Conservation (phyloP, 345 rosid genomes). For the Murraya koenigii region DNA sequence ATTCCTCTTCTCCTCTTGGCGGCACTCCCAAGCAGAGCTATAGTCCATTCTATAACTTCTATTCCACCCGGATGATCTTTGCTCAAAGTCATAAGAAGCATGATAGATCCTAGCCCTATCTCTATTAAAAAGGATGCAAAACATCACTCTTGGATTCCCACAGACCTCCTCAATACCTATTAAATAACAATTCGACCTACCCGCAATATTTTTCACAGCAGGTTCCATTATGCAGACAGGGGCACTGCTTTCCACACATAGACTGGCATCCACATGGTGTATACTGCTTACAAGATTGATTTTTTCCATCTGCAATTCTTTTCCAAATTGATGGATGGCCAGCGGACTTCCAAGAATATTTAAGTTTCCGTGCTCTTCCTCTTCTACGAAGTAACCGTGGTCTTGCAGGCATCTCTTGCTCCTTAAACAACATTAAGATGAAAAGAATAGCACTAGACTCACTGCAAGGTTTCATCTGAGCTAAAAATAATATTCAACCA, state of each 20-base stretch:
- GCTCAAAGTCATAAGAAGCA: background rate
- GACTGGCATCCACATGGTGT: constrained; percentile 89
- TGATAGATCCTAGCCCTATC: background rate
- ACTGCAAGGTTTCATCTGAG: background rate
- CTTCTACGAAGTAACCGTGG: constrained; percentile 52
- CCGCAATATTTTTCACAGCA: constrained; percentile 98
- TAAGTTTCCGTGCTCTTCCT: constrained; percentile 79
- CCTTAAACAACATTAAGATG: constrained; percentile 40
- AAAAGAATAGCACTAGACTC: background rate
- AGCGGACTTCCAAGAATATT: constrained; percentile 85
- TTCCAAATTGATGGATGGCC: constrained; percentile 78
- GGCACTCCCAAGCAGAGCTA: too few species aligned
- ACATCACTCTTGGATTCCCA: background rate
- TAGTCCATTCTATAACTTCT: background rate
- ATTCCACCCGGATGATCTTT: background rate
- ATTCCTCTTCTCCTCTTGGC: too few species aligned
- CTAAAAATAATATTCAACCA: background rate
- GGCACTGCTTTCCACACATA: constrained; percentile 79
- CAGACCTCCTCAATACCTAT: background rate
- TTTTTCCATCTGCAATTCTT: constrained; percentile 60
- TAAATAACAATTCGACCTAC: constrained; percentile 43
- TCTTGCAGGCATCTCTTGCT: constrained; percentile 64
- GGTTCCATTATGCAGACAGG: constrained; percentile 65
- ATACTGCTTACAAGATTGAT: constrained; percentile 62
- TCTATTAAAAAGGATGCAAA: background rate